These are phyloP conservation scores for Trypanosoma theileri DNA, from an alignment of 208 protist genomes.

Conservation along the genomic window DNA sequence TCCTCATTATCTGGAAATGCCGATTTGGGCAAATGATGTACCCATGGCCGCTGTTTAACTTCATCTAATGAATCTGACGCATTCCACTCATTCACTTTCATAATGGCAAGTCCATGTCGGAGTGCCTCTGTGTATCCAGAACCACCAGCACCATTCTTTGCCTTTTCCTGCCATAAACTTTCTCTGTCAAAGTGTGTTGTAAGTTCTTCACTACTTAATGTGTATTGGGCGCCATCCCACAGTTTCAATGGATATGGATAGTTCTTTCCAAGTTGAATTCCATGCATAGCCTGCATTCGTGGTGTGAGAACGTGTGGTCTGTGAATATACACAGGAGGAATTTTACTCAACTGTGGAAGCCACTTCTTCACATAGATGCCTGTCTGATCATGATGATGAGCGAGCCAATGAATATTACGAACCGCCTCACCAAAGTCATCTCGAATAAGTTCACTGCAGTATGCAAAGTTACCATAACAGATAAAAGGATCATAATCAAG, in stretches of 20 bases:
- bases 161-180: slow-evolving; percentile 27
- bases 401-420: slow-evolving; percentile 74
- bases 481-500: slow-evolving; percentile 90
- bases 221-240: slow-evolving; percentile 80
- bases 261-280: slow-evolving; percentile 71
- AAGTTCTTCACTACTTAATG: slow-evolving; percentile 41
- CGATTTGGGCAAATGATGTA: slow-evolving; percentile 37
- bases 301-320: slow-evolving; percentile 82
- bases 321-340: slow-evolving; percentile 89
- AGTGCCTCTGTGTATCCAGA: slow-evolving; percentile 75
- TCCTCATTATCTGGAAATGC: slow-evolving; percentile 32
- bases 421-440: slow-evolving; percentile 87
- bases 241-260: slow-evolving; percentile 91
- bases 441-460: slow-evolving; percentile 67
- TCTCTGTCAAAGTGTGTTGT: slow-evolving; percentile 53
- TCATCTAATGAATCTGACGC: slow-evolving; percentile 29
- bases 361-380: slow-evolving; percentile 91
- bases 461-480: slow-evolving; percentile 86
- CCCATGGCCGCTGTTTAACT: slow-evolving; percentile 36
- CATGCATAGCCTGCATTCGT: slow-evolving; percentile 88
- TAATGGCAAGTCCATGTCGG: slow-evolving; percentile 56
- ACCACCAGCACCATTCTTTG: slow-evolving; percentile 31
- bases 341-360: slow-evolving; percentile 82
- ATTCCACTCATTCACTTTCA: slow-evolving; percentile 67
- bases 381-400: slow-evolving; percentile 86